Evolutionary conservation across 2,329 filamentous ascomycete genomes (phyloP), one percentile per base, ranked within the genome.

Genomic region (Curvularia lunata): DNA sequence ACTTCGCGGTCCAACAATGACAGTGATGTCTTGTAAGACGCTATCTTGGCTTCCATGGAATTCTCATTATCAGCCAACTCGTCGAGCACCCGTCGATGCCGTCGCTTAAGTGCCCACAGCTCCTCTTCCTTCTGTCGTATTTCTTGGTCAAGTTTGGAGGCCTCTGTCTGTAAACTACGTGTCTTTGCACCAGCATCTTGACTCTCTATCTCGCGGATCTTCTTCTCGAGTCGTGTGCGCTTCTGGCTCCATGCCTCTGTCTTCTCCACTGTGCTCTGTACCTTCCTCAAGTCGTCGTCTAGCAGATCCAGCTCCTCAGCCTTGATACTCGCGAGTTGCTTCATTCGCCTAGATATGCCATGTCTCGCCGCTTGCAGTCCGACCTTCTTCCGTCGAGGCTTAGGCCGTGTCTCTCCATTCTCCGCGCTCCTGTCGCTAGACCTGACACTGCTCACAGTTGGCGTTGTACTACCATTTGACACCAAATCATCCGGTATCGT

Each of bases 1-100:
- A 91, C 81, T 53, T 90, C 85, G 13, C 78, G 79, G 59, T 92
- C 88, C 5, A 91, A 82, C 52, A 91, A 84, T 54, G 80, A 84
- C 34, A 91, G 76, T 4, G 88, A 88, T 1, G 87, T 85, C 19
- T 83, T 85, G 72, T 91, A 92, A 0, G 88, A 88, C 54, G 88
- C 90, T 13, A 92, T 73, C n/a, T 86, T 86, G 1, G 89, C 87
- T 71, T 92, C 89, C 37, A 88, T 81, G 52, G 83, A 82, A 64
- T 88, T 92, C 61, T 83, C 83, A 1, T 86, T 82, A 54, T 88
- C 86, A 6, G 84, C 81, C 45, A 91, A 85, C 67, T 85, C 82
- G 2, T 82, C 82, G 59, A 84, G 77, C 0, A 92, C 75, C 70
- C 82, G 83, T n/a, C 82, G 79, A 63, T 87, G 85, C 27, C 84